These are phyloP conservation scores for Saccharomyces hybrid DNA, from an alignment of 1,139 yeast genomes.

Conservation along the genomic window DNA sequence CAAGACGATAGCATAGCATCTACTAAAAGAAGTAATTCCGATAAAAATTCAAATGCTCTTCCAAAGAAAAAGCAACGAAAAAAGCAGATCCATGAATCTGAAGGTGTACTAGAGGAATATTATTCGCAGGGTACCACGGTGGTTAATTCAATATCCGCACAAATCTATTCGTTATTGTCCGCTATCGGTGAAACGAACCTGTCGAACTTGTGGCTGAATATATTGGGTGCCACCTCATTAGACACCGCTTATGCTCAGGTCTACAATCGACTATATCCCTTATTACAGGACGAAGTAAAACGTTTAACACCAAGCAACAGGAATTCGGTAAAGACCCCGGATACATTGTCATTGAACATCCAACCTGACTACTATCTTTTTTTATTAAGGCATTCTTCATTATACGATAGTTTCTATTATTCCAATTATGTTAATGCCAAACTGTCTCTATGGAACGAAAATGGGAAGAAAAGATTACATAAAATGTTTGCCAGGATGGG, in stretches of 20 bases:
- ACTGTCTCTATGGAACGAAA: conserved; percentile 82
- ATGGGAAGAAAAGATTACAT: conserved; percentile 78
- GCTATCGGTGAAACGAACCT: conserved; percentile 70
- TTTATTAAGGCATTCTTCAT: conserved; percentile 83
- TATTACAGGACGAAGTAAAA: conserved; percentile 73
- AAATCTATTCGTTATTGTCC: conserved; percentile 71
- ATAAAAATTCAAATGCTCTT: conserved; percentile 26
- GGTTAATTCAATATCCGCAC: conserved; percentile 67
- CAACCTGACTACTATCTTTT: conserved; percentile 85
- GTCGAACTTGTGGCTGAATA: conserved; percentile 75
- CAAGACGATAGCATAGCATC: conserved; percentile 30
- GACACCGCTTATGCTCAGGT: conserved; percentile 71
- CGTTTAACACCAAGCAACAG: conserved; percentile 45
- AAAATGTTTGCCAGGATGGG: conserved; percentile 97
- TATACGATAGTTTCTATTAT: conserved; percentile 84
- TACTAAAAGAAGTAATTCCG: conserved; percentile 6
- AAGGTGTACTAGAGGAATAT: conserved; percentile 54
- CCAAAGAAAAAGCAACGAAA: conserved; percentile 30
- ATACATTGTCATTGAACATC: conserved; percentile 55
- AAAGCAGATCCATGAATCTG: conserved; percentile 38
- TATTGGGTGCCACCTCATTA: conserved; percentile 80
- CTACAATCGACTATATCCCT: conserved; percentile 63
- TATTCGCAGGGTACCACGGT: conserved; percentile 78
- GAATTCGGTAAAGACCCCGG: conserved; percentile 36
- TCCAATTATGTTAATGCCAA: conserved; percentile 87